Percentiles rank a stretch among this genome's conserved stretches.
Conservation (phyloP, 768 basidiomycete genomes). For the Pleurotus pulmonarius region DNA sequence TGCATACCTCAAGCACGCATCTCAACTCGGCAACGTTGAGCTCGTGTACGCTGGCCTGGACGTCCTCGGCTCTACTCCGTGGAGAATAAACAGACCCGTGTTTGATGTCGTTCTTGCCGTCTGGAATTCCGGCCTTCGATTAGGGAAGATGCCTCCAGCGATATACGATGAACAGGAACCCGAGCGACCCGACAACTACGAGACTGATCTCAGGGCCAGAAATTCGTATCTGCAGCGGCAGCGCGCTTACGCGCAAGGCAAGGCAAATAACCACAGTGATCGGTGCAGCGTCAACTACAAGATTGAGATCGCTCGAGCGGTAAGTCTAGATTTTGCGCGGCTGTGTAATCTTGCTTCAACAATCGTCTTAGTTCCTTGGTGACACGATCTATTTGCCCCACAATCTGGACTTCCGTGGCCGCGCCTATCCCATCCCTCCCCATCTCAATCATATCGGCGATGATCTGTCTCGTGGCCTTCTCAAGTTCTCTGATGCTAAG, state of each 20-base stretch:
- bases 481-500: slow-evolving; percentile 77
- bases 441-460: slow-evolving; percentile 96
- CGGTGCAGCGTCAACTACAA: slow-evolving; percentile 95
- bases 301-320: slow-evolving; percentile 91
- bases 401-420: slow-evolving; percentile 95
- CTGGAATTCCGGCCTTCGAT: slow-evolving; percentile 77
- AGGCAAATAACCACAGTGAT: slow-evolving; percentile 85
- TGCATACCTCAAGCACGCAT: slow-evolving; percentile 72
- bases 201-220: slow-evolving; percentile 51
- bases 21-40: slow-evolving; percentile 71
- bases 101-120: slow-evolving; percentile 74
- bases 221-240: slow-evolving; percentile 52
- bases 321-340: slow-evolving; percentile 31
- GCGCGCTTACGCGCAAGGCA: slow-evolving; percentile 50
- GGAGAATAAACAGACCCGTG: slow-evolving; percentile 78
- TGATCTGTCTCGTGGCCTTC: slow-evolving; percentile 84
- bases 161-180: slow-evolving; percentile 66
- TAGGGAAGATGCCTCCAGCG: slow-evolving; percentile 83
- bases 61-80: slow-evolving; percentile 84
- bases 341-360: background rate
- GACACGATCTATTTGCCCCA: slow-evolving; percentile 92
- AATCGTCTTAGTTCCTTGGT: slow-evolving; percentile 62
- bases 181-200: slow-evolving; percentile 36
- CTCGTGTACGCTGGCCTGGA: slow-evolving; percentile 87
- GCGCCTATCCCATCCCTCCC: slow-evolving; percentile 95